Base-by-base conservation (phyloP, 2,329 filamentous ascomycete species). In the Emergomyces orientalis region DNA sequence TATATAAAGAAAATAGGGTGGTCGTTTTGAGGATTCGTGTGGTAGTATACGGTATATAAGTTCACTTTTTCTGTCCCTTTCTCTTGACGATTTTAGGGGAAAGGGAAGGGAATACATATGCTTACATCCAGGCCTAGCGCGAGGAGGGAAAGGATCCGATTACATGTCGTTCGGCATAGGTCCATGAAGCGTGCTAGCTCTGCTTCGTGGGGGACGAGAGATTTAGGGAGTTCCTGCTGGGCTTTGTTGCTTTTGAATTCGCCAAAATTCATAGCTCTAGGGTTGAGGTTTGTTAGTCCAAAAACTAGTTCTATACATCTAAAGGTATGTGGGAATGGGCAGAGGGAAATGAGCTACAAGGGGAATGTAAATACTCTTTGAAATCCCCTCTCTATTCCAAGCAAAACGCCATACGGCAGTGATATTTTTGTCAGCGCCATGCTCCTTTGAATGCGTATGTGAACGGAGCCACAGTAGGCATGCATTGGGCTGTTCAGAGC, bases 251-350 rank as follows among this genome's bases (percentile, higher is more conserved):
- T 69, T 63, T 79, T 72, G 72, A 94, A 96, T 68, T 90, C 85
- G 67, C 88, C 90, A 71, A 97, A 88, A 78, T 97, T 99, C 81
- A 97, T 93, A 45, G 88, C 91, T 79, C 91, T 94, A 7, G 63
- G n/a, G 39, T 59, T 45, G 19, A 25, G 19, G 47, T 19, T 25
- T 49, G 13, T 60, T 49, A 60, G 58, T 9, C 6, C 2, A 30
- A 19, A 49, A 19, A 25, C n/a, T 32, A 45, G 64, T 59, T 8
- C 2, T 32, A 7, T n/a, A 54, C 34, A 9, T 11, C 22, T 22
- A n/a, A 3, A 9, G 43, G n/a, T 5, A 32, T 52, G 49, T 6
- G 5, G 13, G 64, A 55, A 59, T 30, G 8, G 61, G 56, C 39
- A 62, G 8, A 61, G n/a, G 22, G 14, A 1, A 57, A 2, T 32